Base-by-base conservation (phyloP, 768 basidiomycete species). In the Phallus indusiatus region DNA sequence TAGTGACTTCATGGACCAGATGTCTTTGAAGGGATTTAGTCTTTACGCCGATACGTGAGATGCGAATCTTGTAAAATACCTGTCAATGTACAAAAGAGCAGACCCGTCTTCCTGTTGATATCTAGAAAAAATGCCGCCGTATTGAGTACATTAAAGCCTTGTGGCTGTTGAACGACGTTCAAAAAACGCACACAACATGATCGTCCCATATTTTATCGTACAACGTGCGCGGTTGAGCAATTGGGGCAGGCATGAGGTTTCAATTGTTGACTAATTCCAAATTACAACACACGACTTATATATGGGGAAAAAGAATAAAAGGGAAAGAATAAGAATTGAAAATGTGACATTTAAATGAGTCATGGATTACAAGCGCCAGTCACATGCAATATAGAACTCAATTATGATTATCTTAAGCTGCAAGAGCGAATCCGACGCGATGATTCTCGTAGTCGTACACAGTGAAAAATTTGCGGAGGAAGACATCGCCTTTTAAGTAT, bases 161-260 rank as follows among this genome's bases (percentile, higher is more conserved):
- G 53, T 54, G 18, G 20, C 24, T 14, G n/a, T 20, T 61, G n/a
- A 61, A 46, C 2, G 22, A 18, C 8, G 28, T 14, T 9, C 14
- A 46, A 0, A 65, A 34, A 34, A 60, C 89, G 62, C 66, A 92
- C 84, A 97, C 88, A 68, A 95, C 83, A 74, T 97, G 95, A 70
- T 97, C 93, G 64, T 96, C 92, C 85, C 90, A 96, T 63, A 97
- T 92, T 76, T 97, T 97, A 74, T 98, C 95, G 73, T 97, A 96
- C 33, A 98, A 78, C 36, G 95, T 97, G 62, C 92, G 85, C 10
- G 92, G 91, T 20, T 77, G 72, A 56, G 75, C 64, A 17, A 78
- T 71, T n/a, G 81, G 72, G 34, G 74, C 77, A 48, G 84, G 81
- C 84, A 85, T 85, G 34, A 36, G 42, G 42, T 10, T 69, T 42